phyloP scores from a whole-genome alignment of 768 basidiomycete species.

The Naganishia vaughanmartiniae region DNA sequence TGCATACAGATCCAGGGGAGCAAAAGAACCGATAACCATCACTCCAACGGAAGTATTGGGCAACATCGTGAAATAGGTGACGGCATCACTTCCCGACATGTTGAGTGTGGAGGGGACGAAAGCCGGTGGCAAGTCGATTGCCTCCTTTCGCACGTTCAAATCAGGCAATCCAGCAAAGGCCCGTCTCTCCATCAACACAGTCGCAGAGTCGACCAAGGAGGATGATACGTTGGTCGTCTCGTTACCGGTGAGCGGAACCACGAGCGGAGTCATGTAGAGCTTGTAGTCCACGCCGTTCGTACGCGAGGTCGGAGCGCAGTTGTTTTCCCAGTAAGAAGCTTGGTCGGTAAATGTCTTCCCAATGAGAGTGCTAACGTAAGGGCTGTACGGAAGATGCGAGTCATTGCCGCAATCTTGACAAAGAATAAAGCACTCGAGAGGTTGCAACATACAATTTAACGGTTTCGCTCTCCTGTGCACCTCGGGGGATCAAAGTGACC shows the following conservation, averaged over 20 bases:
- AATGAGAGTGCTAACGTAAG: slow-evolving; percentile 58
- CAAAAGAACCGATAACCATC: slow-evolving; percentile 57
- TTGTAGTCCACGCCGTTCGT: slow-evolving; percentile 61
- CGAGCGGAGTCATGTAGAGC: slow-evolving; percentile 8
- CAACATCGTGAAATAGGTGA: slow-evolving; percentile 59
- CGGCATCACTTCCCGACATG: slow-evolving; percentile 57
- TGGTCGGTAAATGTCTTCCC: slow-evolving; percentile 59
- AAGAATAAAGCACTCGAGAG: neutral
- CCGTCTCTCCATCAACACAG: slow-evolving; percentile 49
- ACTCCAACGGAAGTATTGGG: slow-evolving; percentile 59
- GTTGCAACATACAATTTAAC: slow-evolving; percentile 42
- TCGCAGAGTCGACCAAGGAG: slow-evolving; percentile 28
- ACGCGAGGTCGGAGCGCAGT: slow-evolving; percentile 59
- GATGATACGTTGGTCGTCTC: slow-evolving; percentile 33
- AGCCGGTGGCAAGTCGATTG: slow-evolving; percentile 56
- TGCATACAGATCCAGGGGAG: neutral
- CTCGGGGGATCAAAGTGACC: slow-evolving; percentile 57
- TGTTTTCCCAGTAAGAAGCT: slow-evolving; percentile 60
- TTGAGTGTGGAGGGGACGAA: slow-evolving; percentile 58
- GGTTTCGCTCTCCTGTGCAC: slow-evolving; percentile 57
- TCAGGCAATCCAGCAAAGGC: slow-evolving; percentile 54
- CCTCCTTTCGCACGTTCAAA: slow-evolving; percentile 52
- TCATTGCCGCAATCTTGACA: too few relatives aligned
- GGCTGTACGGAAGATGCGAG: slow-evolving; percentile 39
- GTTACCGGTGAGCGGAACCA: slow-evolving; percentile 13